Conservation (phyloP, 2,329 filamentous ascomycete genomes). For the Magnaporthiopsis rhizophila region DNA sequence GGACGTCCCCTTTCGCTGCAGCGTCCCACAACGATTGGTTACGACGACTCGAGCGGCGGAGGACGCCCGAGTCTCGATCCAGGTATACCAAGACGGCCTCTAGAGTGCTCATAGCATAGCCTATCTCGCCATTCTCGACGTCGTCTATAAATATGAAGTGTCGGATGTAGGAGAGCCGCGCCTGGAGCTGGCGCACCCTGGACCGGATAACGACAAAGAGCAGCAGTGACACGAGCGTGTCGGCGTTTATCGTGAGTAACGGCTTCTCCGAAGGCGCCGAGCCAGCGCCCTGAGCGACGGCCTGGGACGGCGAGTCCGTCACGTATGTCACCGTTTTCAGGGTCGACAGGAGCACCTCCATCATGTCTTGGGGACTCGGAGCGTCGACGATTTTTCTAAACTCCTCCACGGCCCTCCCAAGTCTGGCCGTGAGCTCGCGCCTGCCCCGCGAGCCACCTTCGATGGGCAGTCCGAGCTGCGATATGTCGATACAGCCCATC, state of each 20-base stretch:
- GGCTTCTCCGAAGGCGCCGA: slow-evolving; percentile 40
- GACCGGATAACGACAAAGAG: slow-evolving; percentile 89
- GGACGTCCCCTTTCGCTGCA: slow-evolving; percentile 65
- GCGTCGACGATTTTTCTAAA: slow-evolving; percentile 79
- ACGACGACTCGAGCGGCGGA: slow-evolving; percentile 76
- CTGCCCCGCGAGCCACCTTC: slow-evolving; percentile 73
- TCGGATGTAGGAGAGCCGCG: slow-evolving; percentile 86
- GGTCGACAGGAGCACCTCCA: slow-evolving; percentile 69
- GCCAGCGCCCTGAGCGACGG: slow-evolving; percentile 19
- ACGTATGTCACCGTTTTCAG: slow-evolving; percentile 75
- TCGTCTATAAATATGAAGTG: slow-evolving; percentile 98
- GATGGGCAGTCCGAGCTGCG: slow-evolving; percentile 83
- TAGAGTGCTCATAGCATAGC: slow-evolving; percentile 91
- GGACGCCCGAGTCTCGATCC: slow-evolving; percentile 67
- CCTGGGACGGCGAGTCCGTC: slow-evolving; percentile 28
- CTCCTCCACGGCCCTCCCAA: slow-evolving; percentile 74
- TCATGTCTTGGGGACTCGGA: slow-evolving; percentile 80
- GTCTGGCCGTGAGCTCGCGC: slow-evolving; percentile 67
- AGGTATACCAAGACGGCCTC: slow-evolving; percentile 91
- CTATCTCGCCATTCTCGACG: slow-evolving; percentile 91
- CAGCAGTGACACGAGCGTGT: slow-evolving; percentile 85
- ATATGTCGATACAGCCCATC: slow-evolving; percentile 91
- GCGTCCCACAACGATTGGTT: slow-evolving; percentile 89
- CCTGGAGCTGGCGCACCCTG: slow-evolving; percentile 78
- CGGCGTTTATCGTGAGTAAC: slow-evolving; percentile 64